These are phyloP conservation scores for Neonectria coccinea DNA, from an alignment of 2,329 filamentous ascomycete species.

Conservation along the genomic window DNA sequence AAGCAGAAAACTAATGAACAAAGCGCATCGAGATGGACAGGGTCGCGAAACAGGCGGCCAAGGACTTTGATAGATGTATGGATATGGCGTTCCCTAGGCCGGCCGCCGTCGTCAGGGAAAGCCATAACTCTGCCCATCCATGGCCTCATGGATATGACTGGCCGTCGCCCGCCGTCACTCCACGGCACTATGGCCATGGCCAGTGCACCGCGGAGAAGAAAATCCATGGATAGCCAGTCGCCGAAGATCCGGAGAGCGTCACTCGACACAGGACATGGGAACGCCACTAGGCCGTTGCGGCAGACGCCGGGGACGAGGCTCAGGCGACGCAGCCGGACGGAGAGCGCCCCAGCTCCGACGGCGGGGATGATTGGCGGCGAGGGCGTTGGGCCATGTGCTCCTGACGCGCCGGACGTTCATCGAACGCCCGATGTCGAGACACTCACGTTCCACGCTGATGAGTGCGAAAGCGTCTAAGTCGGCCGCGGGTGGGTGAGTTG, in stretches of 20 bases:
- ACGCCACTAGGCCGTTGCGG: constrained; percentile 20
- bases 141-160: constrained; percentile 24
- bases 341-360: neutral
- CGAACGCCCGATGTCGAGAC: constrained; percentile 18
- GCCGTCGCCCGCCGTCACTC: constrained; percentile 25
- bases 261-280: constrained; percentile 31
- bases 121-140: constrained; percentile 25
- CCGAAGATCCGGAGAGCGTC: constrained; percentile 28
- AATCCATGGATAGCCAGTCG: constrained; percentile 35
- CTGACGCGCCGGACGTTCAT: neutral
- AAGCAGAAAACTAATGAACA: constrained; percentile 23
- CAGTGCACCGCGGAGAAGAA: constrained; percentile 30
- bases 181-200: constrained; percentile 24
- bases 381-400: constrained; percentile 22
- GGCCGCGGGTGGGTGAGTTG: constrained; percentile 6
- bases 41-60: constrained; percentile 32
- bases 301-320: constrained; percentile 6
- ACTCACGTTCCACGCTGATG: neutral
- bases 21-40: constrained; percentile 28
- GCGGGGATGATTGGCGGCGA: constrained; percentile 31
- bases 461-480: constrained; percentile 17
- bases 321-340: constrained; percentile 18
- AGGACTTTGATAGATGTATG: neutral
- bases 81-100: neutral
- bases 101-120: constrained; percentile 17